phyloP scores from a whole-genome alignment of 2,329 filamentous ascomycete species.

The Exutisphaerella laricina region DNA sequence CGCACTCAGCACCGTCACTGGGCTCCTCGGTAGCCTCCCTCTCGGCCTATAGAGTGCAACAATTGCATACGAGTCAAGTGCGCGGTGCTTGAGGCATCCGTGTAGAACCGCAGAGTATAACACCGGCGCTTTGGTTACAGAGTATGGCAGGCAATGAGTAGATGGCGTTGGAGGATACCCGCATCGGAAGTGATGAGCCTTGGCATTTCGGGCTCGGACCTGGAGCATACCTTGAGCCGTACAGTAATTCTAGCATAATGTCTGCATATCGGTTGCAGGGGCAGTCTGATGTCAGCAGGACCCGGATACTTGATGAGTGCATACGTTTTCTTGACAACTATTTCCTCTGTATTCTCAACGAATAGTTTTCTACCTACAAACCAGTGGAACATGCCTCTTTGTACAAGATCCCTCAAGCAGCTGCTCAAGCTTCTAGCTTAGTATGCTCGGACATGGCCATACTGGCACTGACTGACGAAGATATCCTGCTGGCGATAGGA shows the following conservation, averaged over 20 bases:
- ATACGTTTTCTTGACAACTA: neutral
- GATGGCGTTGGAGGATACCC: conserved; percentile 1
- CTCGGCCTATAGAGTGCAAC: conserved; percentile 2
- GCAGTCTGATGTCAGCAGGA: neutral
- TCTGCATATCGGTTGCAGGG: neutral
- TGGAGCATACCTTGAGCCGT: neutral
- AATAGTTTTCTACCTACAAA: no score
- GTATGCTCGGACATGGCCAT: no score
- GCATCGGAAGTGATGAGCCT: neutral
- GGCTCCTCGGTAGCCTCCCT: conserved; percentile 4
- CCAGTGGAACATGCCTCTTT: no score
- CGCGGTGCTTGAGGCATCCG: neutral
- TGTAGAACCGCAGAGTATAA: neutral
- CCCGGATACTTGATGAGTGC: neutral
- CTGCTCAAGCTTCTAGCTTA: no score
- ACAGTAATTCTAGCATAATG: neutral
- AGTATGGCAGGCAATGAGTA: no score
- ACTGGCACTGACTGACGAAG: no score
- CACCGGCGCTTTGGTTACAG: neutral
- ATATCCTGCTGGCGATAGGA: no score
- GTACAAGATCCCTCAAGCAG: no score
- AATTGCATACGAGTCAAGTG: neutral
- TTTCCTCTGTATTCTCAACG: no score
- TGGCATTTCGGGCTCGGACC: neutral
- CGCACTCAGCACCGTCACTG: conserved; percentile 4